These are phyloP conservation scores for Mortierella sp. DNA, from an alignment of 371 early-diverging fungal genomes.

Conservation along the genomic window DNA sequence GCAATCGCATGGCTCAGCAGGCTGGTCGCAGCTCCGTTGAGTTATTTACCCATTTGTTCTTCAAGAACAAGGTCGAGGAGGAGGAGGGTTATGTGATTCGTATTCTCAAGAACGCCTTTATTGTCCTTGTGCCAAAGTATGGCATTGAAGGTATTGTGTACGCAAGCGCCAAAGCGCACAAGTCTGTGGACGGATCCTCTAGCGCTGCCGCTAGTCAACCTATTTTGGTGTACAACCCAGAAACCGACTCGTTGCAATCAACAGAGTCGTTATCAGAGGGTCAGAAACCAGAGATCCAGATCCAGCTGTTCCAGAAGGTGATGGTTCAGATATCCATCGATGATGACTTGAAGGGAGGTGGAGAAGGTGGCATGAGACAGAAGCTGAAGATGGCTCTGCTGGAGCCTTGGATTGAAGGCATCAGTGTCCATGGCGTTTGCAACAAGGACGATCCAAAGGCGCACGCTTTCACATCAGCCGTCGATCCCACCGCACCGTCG, in stretches of 20 bases:
- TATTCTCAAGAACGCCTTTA: conserved; percentile 92
- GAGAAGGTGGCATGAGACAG: conserved; percentile 72
- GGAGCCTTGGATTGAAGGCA: conserved; percentile 70
- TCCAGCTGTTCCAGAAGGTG: conserved; percentile 82
- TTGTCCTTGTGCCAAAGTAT: conserved; percentile 90
- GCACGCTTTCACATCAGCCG: conserved; percentile 4
- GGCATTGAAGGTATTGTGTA: conserved; percentile 95
- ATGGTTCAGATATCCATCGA: conserved; percentile 82
- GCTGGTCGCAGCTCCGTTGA: conserved; percentile 94
- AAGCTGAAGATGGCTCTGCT: conserved; percentile 75
- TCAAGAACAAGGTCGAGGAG: conserved; percentile 84
- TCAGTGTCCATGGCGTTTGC: conserved; percentile 56
- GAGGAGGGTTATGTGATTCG: conserved; percentile 93
- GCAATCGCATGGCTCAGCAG: conserved; percentile 95
- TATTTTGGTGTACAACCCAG: conserved; percentile 56
- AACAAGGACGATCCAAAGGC: conserved; percentile 43
- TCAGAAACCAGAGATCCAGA: conserved; percentile 57
- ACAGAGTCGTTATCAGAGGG: conserved; percentile 46
- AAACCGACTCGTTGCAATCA: conserved; percentile 54
- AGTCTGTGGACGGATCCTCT: conserved; percentile 30
- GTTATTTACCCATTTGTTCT: conserved; percentile 93
- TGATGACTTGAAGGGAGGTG: conserved; percentile 65
- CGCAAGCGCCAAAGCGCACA: conserved; percentile 48
- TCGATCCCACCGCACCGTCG: neutral
- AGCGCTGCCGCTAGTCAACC: conserved; percentile 21